A percentile compares a stretch with the other conserved stretches of the same genome.
Conservation (phyloP, 2,329 filamentous ascomycete species). For the Alternaria sp. region DNA sequence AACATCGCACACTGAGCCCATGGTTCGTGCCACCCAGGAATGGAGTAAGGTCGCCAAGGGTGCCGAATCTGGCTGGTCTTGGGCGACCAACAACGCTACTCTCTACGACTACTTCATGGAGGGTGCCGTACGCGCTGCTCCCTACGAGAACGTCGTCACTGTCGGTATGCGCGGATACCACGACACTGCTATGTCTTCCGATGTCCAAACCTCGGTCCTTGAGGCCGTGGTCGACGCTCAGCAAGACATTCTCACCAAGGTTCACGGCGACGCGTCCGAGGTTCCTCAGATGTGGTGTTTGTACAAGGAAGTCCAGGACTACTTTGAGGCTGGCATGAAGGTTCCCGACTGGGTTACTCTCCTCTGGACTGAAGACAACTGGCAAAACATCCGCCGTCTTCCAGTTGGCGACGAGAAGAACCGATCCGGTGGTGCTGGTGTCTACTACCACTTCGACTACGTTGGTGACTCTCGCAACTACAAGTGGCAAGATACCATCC, state of each 20-base stretch:
- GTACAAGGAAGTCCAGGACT: constrained; percentile 76
- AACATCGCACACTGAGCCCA: constrained; percentile 75
- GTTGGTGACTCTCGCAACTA: constrained; percentile 67
- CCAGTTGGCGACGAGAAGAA: constrained; percentile 65
- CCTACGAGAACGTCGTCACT: constrained; percentile 71
- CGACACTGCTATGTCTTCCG: constrained; percentile 66
- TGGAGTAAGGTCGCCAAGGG: constrained; percentile 60
- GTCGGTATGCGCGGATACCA: constrained; percentile 72
- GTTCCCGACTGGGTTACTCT: constrained; percentile 71
- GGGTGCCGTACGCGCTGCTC: constrained; percentile 68
- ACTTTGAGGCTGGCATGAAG: constrained; percentile 68
- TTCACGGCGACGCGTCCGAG: constrained; percentile 59
- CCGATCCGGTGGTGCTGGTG: constrained; percentile 67
- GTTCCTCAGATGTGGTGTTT: constrained; percentile 75
- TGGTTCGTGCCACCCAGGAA: constrained; percentile 65
- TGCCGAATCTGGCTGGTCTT: constrained; percentile 63
- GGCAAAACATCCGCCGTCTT: constrained; percentile 68
- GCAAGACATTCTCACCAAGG: constrained; percentile 62
- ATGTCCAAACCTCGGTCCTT: constrained; percentile 65
- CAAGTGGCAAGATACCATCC: constrained; percentile 68
- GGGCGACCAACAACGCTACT: constrained; percentile 71
- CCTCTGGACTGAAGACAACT: constrained; percentile 74
- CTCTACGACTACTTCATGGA: constrained; percentile 73
- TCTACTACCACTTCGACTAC: constrained; percentile 71
- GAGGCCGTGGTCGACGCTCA: constrained; percentile 67